These are phyloP conservation scores for Termitomyces sp. DNA, from an alignment of 768 basidiomycete species.

Conservation along the genomic window DNA sequence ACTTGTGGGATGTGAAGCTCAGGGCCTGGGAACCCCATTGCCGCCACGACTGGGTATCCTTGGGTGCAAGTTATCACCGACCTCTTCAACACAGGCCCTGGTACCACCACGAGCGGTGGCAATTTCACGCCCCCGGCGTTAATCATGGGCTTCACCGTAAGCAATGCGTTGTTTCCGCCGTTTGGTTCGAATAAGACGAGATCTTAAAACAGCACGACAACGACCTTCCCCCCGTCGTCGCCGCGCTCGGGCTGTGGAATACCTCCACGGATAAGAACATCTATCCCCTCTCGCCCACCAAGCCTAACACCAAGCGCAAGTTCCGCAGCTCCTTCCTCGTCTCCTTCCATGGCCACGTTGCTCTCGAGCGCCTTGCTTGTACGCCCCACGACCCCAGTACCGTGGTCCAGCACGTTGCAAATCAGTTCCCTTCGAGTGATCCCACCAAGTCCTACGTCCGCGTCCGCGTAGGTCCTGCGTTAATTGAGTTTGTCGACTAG, in stretches of 20 bases:
- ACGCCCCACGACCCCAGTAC: neutral
- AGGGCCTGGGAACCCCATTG: conserved; percentile 40
- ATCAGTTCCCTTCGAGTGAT: conserved; percentile 6
- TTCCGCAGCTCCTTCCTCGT: conserved; percentile 37
- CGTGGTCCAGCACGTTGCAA: conserved; percentile 14
- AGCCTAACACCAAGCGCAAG: conserved; percentile 23
- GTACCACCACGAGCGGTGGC: conserved; percentile 18
- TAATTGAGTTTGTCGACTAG: neutral
- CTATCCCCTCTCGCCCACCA: conserved; percentile 31
- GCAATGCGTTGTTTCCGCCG: neutral
- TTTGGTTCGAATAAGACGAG: neutral
- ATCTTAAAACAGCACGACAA: conserved; percentile 33
- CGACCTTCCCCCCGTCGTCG: conserved; percentile 35
- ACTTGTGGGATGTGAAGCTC: conserved; percentile 19
- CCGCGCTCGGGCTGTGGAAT: conserved; percentile 41
- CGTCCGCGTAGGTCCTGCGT: conserved; percentile 23
- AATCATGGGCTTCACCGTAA: conserved; percentile 39
- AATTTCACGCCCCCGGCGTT: conserved; percentile 32
- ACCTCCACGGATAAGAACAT: conserved; percentile 22
- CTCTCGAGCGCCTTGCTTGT: conserved; percentile 36
- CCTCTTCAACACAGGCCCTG: conserved; percentile 28
- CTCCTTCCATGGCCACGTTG: conserved; percentile 35
- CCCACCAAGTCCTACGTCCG: conserved; percentile 25
- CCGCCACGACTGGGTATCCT: conserved; percentile 33
- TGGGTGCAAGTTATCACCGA: conserved; percentile 35